Conservation (phyloP, 2,329 filamentous ascomycete genomes). For the Ceratocystis destructans region DNA sequence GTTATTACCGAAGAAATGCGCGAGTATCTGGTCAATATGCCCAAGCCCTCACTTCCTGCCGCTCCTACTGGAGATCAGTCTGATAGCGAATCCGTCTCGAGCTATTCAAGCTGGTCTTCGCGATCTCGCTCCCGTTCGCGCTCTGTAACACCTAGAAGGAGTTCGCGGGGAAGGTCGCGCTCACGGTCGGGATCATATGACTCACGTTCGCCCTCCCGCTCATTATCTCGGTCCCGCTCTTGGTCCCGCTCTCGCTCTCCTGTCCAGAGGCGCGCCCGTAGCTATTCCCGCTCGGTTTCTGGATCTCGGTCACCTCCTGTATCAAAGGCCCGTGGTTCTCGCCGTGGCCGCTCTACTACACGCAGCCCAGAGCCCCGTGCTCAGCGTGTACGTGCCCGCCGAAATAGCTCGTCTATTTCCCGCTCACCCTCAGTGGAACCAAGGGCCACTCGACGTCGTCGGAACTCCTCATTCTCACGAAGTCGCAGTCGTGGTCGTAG, state of each 20-base stretch:
- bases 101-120: constrained; percentile 53
- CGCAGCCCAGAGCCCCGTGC: constrained; percentile 22
- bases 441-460: not conserved
- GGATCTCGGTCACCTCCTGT: constrained; percentile 20
- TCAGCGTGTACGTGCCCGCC: constrained; percentile 13
- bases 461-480: constrained; percentile 17
- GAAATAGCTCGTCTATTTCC: constrained; percentile 11
- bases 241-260: constrained; percentile 20
- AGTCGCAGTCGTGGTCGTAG: constrained; percentile 17
- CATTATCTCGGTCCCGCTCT: constrained; percentile 25
- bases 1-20: constrained; percentile 89
- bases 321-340: constrained; percentile 22
- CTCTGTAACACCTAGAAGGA: constrained; percentile 26
- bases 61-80: constrained; percentile 45
- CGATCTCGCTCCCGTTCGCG: constrained; percentile 36
- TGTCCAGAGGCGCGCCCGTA: constrained; percentile 18
- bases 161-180: constrained; percentile 20
- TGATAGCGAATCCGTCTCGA: constrained; percentile 59
- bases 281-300: constrained; percentile 13
- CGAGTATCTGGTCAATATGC: constrained; percentile 76
- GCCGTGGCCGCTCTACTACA: constrained; percentile 25
- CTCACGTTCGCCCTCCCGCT: constrained; percentile 12
- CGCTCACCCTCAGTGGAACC: constrained; percentile 18
- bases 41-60: constrained; percentile 66
- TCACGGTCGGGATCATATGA: constrained; percentile 21